These are phyloP conservation scores for Didymella exigua DNA, from an alignment of 2,329 filamentous ascomycete genomes.

Conservation along the genomic window DNA sequence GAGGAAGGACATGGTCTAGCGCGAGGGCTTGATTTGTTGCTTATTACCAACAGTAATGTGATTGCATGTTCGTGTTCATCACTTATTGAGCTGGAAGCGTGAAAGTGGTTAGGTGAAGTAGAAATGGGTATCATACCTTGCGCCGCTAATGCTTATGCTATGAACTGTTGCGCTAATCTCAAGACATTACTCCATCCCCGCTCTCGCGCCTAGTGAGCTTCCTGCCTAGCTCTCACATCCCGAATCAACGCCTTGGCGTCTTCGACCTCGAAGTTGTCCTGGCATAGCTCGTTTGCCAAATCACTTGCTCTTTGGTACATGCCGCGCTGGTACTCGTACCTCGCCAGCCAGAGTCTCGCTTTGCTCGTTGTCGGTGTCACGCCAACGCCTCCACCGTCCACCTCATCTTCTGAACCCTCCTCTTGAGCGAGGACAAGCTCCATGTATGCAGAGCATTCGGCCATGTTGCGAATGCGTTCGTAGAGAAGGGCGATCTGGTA, in stretches of 20 bases:
- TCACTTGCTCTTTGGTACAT: constrained; percentile 79
- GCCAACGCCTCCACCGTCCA: constrained; percentile 65
- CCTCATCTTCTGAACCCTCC: constrained; percentile 63
- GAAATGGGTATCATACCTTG: constrained; percentile 7
- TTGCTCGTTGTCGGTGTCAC: constrained; percentile 92
- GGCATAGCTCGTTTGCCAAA: constrained; percentile 86
- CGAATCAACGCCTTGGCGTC: constrained; percentile 92
- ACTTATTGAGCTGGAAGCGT: background rate
- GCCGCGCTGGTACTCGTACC: constrained; percentile 74
- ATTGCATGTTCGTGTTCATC: background rate
- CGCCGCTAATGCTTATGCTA: background rate
- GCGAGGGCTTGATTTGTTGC: background rate
- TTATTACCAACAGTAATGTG: background rate
- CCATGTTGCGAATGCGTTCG: constrained; percentile 76
- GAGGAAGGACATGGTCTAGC: constrained; percentile 1
- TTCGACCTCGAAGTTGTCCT: constrained; percentile 79
- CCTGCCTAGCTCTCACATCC: constrained; percentile 73
- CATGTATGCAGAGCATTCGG: constrained; percentile 91
- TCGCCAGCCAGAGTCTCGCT: constrained; percentile 91
- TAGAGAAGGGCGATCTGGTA: constrained; percentile 90
- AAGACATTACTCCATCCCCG: background rate
- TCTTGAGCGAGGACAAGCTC: constrained; percentile 93
- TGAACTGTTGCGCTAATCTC: background rate
- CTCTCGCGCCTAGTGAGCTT: background rate
- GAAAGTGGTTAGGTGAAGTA: background rate